These are phyloP conservation scores for Coemansia nantahalensis DNA, from an alignment of 192 early-diverging fungal species.

Conservation along the genomic window DNA sequence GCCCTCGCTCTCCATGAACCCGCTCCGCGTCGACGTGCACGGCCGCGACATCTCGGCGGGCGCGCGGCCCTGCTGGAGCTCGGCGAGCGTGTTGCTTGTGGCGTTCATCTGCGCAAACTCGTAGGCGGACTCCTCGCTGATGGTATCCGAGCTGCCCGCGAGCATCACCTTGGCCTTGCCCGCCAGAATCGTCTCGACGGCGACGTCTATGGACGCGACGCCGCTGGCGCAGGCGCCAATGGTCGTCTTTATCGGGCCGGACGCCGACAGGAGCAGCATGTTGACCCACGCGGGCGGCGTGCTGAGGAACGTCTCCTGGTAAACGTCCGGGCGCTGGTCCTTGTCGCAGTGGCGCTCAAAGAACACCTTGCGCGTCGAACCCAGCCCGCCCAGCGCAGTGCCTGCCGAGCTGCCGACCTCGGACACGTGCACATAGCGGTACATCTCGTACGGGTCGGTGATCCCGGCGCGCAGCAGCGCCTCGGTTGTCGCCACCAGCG, in stretches of 20 bases:
- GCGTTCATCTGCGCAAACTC: conserved; percentile 99
- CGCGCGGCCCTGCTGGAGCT: conserved; percentile 77
- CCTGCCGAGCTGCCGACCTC: conserved; percentile 90
- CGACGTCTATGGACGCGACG: conserved; percentile 87
- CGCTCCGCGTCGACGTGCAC: conserved; percentile 81
- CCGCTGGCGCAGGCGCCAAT: conserved; percentile 94
- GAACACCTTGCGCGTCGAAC: conserved; percentile 72
- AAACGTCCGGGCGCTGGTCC: conserved; percentile 85
- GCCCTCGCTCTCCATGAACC: conserved; percentile 95
- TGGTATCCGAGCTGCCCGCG: conserved; percentile 86
- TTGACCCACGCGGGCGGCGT: conserved; percentile 96
- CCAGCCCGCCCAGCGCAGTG: conserved; percentile 83
- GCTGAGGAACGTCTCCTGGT: conserved; percentile 96
- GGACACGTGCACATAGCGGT: conserved; percentile 88
- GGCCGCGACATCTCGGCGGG: conserved; percentile 93
- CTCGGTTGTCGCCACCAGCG: conserved; percentile 87
- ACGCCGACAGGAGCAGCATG: conserved; percentile 87
- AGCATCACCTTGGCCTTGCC: conserved; percentile 92
- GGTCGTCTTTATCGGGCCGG: conserved; percentile 78
- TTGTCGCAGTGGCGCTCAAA: conserved; percentile 75
- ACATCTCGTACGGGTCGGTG: conserved; percentile 96
- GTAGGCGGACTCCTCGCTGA: conserved; percentile 85
- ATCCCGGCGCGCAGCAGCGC: conserved; percentile 87
- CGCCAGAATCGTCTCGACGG: conserved; percentile 80
- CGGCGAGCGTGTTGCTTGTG: conserved; percentile 76